Evolutionary conservation across 2,329 filamentous ascomycete species (phyloP), one percentile per base, ranked within the genome.

Genomic region (Fusarium clavum): DNA sequence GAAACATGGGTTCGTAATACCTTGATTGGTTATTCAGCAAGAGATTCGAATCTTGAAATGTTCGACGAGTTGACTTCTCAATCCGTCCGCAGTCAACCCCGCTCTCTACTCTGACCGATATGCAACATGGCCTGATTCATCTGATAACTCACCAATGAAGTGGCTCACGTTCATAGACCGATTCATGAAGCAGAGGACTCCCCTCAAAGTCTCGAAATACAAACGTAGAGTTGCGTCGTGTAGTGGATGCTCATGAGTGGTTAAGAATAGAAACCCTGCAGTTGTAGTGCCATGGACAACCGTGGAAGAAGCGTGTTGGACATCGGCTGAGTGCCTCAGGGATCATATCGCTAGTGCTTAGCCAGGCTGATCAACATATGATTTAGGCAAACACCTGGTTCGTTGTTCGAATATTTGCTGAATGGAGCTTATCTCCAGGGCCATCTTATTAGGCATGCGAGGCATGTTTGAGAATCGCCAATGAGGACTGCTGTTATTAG

Each of bases 191-290:
- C 30, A 57, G 32, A 48, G 27, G 46, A 27, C 52, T 69, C 30
- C 41, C 44, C 45, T 49, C 43, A 20, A 56, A 55, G 22, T 11
- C 34, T 40, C 43, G 13, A 40, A 61, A 34, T 53, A 44, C 53
- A 61, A 51, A 53, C 43, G 20, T 27, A 64, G 64, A 64, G 51
- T 59, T 59, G 57, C 30, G 63, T 38, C 40, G 57, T 38, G 45
- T 58, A 54, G 34, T 62, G 52, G 43, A 56, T 60, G 44, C 46
- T 63, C 49, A 32, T 47, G 49, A 43, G 46, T 44, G 59, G 46
- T 60, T 58, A 70, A 71, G 47, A 45, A 52, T 47, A 54, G 44
- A 57, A 65, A 57, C 52, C 34, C 51, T 57, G 53, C 29, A 52
- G 45, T 57, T 59, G 47, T 29, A 63, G 48, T 48, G 25, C 57